Conservation (phyloP, 345 rosid genomes). For the Garcia nutans region DNA sequence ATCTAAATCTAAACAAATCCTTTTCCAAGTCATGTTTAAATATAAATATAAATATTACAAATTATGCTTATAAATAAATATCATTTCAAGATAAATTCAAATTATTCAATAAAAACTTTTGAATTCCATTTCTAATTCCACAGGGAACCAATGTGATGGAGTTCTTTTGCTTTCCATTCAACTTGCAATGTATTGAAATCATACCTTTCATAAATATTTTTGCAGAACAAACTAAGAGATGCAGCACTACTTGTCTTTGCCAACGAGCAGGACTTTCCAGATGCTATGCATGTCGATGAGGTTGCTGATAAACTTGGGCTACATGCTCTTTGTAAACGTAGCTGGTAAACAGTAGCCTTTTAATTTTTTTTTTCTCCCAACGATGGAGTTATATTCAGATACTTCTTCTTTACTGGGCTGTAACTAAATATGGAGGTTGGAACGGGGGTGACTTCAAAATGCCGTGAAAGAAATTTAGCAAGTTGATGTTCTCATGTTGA, state of each 20-base stretch:
- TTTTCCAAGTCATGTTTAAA: no score
- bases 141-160: neutral
- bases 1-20: no score
- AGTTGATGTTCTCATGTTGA: no score
- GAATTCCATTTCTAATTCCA: no score
- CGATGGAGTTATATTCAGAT: neutral
- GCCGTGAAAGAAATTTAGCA: no score
- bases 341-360: conserved; percentile 36
- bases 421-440: no score
- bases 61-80: no score
- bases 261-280: conserved; percentile 62
- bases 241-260: conserved; percentile 63
- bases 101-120: no score
- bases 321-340: conserved; percentile 42
- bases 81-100: no score
- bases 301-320: conserved; percentile 64
- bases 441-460: no score
- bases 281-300: conserved; percentile 47
- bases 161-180: neutral
- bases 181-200: neutral
- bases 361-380: neutral
- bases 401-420: no score
- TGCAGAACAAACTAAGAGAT: conserved; percentile 55
- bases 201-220: neutral
- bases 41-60: no score